These are phyloP conservation scores for Rhodomyrtus tomentosa DNA, from an alignment of 345 rosid species.

Conservation along the genomic window DNA sequence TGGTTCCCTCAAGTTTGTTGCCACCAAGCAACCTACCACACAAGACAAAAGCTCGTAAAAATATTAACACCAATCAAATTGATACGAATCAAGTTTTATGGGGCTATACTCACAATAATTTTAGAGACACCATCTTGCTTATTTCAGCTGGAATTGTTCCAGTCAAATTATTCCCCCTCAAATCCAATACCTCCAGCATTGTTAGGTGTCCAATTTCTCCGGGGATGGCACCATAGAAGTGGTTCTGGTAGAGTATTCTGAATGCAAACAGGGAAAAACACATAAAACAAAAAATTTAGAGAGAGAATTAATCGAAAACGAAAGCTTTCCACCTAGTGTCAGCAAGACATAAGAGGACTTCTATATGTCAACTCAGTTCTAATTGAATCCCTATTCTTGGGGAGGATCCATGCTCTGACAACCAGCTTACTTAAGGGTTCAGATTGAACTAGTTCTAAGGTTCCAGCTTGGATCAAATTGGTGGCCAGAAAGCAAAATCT, in stretches of 20 bases:
- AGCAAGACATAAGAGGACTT: neutral
- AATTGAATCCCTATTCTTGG: no score
- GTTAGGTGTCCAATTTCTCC: slow-evolving; percentile 47
- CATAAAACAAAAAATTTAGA: neutral
- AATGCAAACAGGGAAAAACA: neutral
- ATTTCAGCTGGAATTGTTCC: slow-evolving; percentile 64
- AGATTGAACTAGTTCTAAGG: no score
- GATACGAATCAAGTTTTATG: neutral
- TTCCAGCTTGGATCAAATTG: neutral
- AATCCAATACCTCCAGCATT: slow-evolving; percentile 51
- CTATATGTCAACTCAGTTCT: neutral
- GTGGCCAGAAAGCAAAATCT: neutral
- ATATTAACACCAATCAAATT: neutral
- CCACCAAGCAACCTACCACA: slow-evolving; percentile 55
- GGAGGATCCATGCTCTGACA: no score
- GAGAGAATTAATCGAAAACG: neutral
- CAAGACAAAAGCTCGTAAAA: neutral
- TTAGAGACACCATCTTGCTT: slow-evolving; percentile 30
- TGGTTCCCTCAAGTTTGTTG: slow-evolving; percentile 51
- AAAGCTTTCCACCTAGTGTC: neutral
- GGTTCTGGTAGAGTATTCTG: slow-evolving; percentile 48
- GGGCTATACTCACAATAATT: slow-evolving; percentile 50
- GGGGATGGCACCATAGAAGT: slow-evolving; percentile 55
- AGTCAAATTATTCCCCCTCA: slow-evolving; percentile 51
- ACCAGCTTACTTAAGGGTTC: no score